A percentile compares a stretch with the other conserved stretches of the same genome.
These are phyloP conservation scores for Cucumis melo DNA, from an alignment of 306 rosid genomes.

Conservation along the genomic window DNA sequence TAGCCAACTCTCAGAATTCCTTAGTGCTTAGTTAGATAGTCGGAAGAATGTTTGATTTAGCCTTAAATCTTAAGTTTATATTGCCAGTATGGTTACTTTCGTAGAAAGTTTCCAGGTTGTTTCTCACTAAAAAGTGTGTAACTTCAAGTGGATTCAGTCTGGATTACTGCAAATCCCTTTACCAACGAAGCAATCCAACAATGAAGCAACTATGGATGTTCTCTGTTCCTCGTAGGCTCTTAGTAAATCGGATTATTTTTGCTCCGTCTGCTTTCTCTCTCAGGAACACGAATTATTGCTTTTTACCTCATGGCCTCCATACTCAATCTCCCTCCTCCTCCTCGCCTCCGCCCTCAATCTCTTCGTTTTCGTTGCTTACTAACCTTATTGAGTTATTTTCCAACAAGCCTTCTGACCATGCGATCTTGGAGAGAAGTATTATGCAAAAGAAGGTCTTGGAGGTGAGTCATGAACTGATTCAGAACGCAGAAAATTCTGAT, in stretches of 20 bases:
- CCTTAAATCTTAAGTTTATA: not conserved
- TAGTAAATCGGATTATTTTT: slow-evolving; percentile 8
- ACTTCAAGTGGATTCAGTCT: not conserved
- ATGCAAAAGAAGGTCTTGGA: slow-evolving; percentile 4
- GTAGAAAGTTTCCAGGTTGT: not conserved
- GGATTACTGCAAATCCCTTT: not conserved
- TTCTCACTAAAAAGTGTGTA: not conserved
- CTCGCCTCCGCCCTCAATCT: not conserved
- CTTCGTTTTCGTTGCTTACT: not conserved
- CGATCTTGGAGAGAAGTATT: not conserved
- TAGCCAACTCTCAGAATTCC: too few species aligned
- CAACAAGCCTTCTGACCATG: not conserved
- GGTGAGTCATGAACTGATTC: slow-evolving; percentile 26
- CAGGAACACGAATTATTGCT: slow-evolving; percentile 9
- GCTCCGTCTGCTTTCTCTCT: slow-evolving; percentile 3
- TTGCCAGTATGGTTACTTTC: not conserved
- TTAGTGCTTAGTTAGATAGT: not conserved
- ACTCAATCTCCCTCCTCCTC: slow-evolving; percentile 6
- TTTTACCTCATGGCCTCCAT: slow-evolving; percentile 11
- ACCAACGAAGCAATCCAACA: not conserved
- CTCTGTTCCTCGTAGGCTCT: slow-evolving; percentile 20
- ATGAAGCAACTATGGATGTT: slow-evolving; percentile 53
- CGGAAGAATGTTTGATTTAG: not conserved
- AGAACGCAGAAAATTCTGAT: slow-evolving; percentile 9
- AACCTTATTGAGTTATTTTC: slow-evolving; percentile 19